Evolutionary conservation across 2,329 filamentous ascomycete genomes (phyloP).

Genomic region (Cytospora mali): DNA sequence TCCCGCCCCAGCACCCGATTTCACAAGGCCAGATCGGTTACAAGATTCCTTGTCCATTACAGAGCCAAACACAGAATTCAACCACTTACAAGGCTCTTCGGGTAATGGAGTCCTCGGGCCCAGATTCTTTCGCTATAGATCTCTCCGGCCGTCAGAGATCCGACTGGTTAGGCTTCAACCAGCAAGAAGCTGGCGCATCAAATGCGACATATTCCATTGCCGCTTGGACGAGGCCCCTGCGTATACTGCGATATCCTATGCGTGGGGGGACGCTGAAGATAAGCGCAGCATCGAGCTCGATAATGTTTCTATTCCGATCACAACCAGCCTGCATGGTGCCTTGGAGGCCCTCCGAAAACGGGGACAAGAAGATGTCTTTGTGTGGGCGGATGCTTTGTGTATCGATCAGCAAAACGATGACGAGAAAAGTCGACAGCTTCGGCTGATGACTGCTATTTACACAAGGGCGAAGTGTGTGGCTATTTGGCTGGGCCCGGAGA

Average conservation of each 20-base stretch:
- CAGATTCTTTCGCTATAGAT: too few relatives aligned
- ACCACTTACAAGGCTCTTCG: too few relatives aligned
- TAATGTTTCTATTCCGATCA: not conserved
- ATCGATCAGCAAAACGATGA: not conserved
- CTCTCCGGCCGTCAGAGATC: not conserved
- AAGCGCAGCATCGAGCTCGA: not conserved
- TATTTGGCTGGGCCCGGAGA: conserved; percentile 8
- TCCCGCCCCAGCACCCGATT: too few relatives aligned
- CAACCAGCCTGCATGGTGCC: not conserved
- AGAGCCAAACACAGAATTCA: too few relatives aligned
- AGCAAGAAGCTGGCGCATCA: not conserved
- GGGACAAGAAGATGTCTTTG: too few relatives aligned
- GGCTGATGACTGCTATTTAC: conserved; percentile 6
- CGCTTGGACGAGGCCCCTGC: not conserved
- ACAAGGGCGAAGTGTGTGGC: not conserved
- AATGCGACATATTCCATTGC: not conserved
- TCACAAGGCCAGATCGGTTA: too few relatives aligned
- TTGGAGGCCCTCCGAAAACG: not conserved
- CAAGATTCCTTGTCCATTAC: too few relatives aligned
- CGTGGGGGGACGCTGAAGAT: conserved; percentile 6
- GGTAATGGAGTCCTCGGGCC: too few relatives aligned
- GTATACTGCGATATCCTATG: conserved; percentile 11
- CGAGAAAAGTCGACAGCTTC: not conserved
- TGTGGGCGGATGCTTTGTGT: conserved; percentile 14
- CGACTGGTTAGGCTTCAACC: not conserved